A percentile compares a stretch with the other conserved stretches of the same genome.
Evolutionary conservation across 352 stramenopile species (phyloP).

Genomic region (Phytophthora brassicae): DNA sequence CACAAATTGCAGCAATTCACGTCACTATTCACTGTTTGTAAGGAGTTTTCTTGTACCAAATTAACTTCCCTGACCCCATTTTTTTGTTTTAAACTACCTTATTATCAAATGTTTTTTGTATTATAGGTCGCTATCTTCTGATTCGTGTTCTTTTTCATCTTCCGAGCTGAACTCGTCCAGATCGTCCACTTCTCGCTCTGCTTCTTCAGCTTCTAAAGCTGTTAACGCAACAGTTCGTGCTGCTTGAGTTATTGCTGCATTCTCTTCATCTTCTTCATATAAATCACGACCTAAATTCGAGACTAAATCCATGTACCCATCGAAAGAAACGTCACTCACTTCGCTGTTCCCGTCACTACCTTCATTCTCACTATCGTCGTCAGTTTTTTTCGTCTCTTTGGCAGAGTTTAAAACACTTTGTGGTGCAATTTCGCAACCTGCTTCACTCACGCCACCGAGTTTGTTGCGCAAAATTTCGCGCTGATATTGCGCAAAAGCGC

Average conservation of each 20-base stretch:
- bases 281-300: no score
- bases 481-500: conserved; percentile 68
- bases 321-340: conserved; percentile 74
- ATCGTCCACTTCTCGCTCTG: conserved; percentile 16
- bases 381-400: conserved; percentile 3
- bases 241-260: conserved; percentile 17
- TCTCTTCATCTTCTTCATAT: conserved; percentile 29
- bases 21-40: no score
- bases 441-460: conserved; percentile 24
- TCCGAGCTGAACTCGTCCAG: conserved; percentile 55
- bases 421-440: conserved; percentile 13
- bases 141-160: conserved; percentile 36
- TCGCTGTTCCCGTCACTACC: conserved; percentile 62
- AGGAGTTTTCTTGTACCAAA: conserved; percentile 15
- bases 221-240: conserved; percentile 29
- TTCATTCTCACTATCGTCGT: not conserved
- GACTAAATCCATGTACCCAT: conserved; percentile 65
- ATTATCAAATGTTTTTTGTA: conserved; percentile 32
- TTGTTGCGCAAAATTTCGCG: conserved; percentile 43
- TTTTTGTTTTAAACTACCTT: conserved; percentile 38
- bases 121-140: conserved; percentile 67
- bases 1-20: conserved; percentile 6
- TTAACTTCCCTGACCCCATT: conserved; percentile 13
- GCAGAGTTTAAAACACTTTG: conserved; percentile 11
- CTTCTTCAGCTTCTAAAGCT: conserved; percentile 38